These are phyloP conservation scores for Endocalyx cinctus DNA, from an alignment of 2,329 filamentous ascomycete species.

Conservation along the genomic window DNA sequence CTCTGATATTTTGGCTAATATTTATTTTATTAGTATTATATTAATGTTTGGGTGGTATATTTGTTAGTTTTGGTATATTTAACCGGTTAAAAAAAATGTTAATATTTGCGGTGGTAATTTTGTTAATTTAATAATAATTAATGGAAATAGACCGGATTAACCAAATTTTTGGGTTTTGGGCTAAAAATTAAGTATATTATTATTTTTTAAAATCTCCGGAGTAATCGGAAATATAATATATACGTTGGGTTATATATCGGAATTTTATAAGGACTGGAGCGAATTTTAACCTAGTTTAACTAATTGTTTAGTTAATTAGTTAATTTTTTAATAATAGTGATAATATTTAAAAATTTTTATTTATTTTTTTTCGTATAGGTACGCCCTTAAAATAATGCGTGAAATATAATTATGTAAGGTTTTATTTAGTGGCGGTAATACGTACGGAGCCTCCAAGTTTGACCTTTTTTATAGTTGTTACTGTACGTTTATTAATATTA, in stretches of 20 bases:
- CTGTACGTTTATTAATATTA: no score
- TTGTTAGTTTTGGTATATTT: neutral
- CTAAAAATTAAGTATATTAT: constrained; percentile 1
- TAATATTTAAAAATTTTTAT: no score
- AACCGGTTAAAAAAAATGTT: constrained; percentile 2
- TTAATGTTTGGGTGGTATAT: constrained; percentile 3
- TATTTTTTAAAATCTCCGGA: neutral
- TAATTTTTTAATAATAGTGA: no score
- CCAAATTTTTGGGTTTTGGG: constrained; percentile 1
- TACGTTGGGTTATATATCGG: constrained; percentile 1
- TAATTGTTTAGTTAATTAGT: constrained; percentile 1
- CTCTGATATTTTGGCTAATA: constrained; percentile 1
- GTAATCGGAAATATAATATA: neutral
- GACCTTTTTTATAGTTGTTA: no score
- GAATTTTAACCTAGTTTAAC: constrained; percentile 3
- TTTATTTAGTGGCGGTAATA: no score
- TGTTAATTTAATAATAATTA: constrained; percentile 1
- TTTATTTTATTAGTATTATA: constrained; percentile 3
- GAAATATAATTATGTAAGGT: no score
- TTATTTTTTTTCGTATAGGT: no score
- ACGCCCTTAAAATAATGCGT: no score
- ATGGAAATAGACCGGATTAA: neutral
- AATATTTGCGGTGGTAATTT: neutral
- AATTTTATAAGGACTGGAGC: constrained; percentile 1
- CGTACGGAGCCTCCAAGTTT: no score